Percentiles rank a stretch among this genome's conserved stretches.
Conservation (phyloP, 2,329 filamentous ascomycete species). For the Blastomyces parvus region DNA sequence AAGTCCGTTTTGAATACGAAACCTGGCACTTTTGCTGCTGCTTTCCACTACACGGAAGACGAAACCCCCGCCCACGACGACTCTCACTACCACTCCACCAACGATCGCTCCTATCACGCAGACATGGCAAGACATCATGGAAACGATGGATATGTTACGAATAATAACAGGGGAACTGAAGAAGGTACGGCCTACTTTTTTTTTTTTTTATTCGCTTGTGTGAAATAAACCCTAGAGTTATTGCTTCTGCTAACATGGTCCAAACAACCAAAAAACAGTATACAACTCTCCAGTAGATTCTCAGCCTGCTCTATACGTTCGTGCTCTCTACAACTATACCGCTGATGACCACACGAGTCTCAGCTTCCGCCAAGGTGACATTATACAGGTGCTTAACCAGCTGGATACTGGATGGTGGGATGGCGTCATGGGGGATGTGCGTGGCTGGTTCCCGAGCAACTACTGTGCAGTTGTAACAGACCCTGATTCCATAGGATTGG, state of each 20-base stretch:
- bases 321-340: conserved; percentile 94
- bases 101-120: conserved; percentile 3
- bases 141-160: conserved; percentile 16
- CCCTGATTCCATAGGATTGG: conserved; percentile 60
- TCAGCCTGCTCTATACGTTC: conserved; percentile 64
- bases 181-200: not conserved
- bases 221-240: too few species aligned
- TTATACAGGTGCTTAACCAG: conserved; percentile 97
- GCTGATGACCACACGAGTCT: conserved; percentile 93
- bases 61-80: conserved; percentile 19
- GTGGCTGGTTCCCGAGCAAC: conserved; percentile 98
- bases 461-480: conserved; percentile 83
- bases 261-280: not conserved
- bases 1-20: conserved; percentile 29
- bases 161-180: conserved; percentile 6
- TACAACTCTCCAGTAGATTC: conserved; percentile 25
- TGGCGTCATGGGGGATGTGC: conserved; percentile 89
- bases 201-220: not conserved
- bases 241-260: not conserved
- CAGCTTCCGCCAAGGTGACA: conserved; percentile 92
- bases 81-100: conserved; percentile 4
- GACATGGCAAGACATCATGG: conserved; percentile 7
- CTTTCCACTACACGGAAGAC: conserved; percentile 37
- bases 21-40: conserved; percentile 29
- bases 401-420: conserved; percentile 99